Percentiles rank a stretch among this genome's conserved stretches.
Conservation (phyloP, 495 filamentous ascomycete species). For the Penicillium goetzii region DNA sequence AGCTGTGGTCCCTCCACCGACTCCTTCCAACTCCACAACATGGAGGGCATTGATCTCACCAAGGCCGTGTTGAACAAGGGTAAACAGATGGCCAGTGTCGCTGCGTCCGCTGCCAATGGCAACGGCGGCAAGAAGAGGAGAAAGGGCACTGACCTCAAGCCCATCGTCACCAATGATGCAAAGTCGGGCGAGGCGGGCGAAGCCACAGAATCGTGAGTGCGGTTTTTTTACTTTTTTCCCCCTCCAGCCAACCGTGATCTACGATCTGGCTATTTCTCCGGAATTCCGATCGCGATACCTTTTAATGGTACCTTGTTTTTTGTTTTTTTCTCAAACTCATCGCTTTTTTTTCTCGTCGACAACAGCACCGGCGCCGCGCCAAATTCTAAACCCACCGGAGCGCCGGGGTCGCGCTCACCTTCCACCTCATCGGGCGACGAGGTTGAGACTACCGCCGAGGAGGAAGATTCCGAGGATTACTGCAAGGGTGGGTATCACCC, state of each 20-base stretch:
- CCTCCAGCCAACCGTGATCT: constrained; percentile 28
- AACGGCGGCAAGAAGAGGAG: constrained; percentile 79
- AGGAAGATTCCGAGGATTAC: constrained; percentile 98
- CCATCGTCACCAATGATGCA: constrained; percentile 84
- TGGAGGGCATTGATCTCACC: constrained; percentile 77
- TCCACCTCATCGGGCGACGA: constrained; percentile 85
- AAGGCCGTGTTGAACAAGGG: constrained; percentile 78
- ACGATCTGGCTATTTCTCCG: not conserved
- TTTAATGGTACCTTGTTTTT: constrained; percentile 22
- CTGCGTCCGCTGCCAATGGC: constrained; percentile 64
- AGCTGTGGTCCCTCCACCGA: constrained; percentile 21
- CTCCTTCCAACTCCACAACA: constrained; percentile 44
- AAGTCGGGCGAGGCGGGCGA: constrained; percentile 39
- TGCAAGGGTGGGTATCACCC: constrained; percentile 99
- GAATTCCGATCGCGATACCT: not conserved
- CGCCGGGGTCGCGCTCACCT: constrained; percentile 69
- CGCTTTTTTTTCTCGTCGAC: constrained; percentile 16
- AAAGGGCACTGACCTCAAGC: constrained; percentile 83
- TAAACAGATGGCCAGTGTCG: constrained; percentile 69
- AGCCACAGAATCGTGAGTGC: constrained; percentile 58
- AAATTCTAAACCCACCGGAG: constrained; percentile 38
- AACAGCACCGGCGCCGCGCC: constrained; percentile 43
- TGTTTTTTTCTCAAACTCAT: not conserved
- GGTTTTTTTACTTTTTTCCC: constrained; percentile 21
- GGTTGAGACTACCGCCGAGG: constrained; percentile 91